Base-by-base conservation (phyloP, 352 stramenopile species). In the Pythium vanterpoolii region DNA sequence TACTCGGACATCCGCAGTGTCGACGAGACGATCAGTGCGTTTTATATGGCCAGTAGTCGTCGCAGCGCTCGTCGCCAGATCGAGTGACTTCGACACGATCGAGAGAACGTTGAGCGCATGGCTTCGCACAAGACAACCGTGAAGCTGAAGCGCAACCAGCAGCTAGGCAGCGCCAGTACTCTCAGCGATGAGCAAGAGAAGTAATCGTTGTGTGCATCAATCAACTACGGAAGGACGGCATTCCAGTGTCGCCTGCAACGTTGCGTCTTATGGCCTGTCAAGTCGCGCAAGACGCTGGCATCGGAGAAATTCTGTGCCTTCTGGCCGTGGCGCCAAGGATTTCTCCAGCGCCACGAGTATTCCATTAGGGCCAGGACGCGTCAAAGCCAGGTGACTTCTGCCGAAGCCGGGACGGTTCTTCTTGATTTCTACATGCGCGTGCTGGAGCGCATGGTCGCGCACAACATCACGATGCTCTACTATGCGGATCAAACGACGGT, bases 151-250 rank as follows among this genome's bases (percentile, higher is more conserved):
- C n/a, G n/a, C n/a, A n/a, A n/a, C n/a, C n/a, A n/a, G n/a, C n/a
- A n/a, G n/a, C n/a, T n/a, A n/a, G n/a, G n/a, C n/a, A n/a, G n/a
- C n/a, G n/a, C n/a, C n/a, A n/a, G n/a, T n/a, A n/a, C n/a, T n/a
- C n/a, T n/a, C n/a, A n/a, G n/a, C n/a, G n/a, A n/a, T n/a, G n/a
- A n/a, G n/a, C n/a, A n/a, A n/a, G n/a, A n/a, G n/a, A n/a, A n/a
- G n/a, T n/a, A n/a, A 60, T 60, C 27, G 40, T 60, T 13, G 7
- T 2, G 9, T 60, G 52, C 28, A 44, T 60, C 44, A 63, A 56
- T 33, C 40, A 10, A 18, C 18, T 56, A 33, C 45, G 43, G 10
- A 46, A 48, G 5, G 56, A 62, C 2, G 55, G 42, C 26, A 47
- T 62, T 28, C 55, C 55, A 2, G 42, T 62, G 14, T 63, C 56